Evolutionary conservation across 306 rosid genomes (phyloP), one percentile per base, ranked within the genome.

Genomic region (Acacia melanoxylon): DNA sequence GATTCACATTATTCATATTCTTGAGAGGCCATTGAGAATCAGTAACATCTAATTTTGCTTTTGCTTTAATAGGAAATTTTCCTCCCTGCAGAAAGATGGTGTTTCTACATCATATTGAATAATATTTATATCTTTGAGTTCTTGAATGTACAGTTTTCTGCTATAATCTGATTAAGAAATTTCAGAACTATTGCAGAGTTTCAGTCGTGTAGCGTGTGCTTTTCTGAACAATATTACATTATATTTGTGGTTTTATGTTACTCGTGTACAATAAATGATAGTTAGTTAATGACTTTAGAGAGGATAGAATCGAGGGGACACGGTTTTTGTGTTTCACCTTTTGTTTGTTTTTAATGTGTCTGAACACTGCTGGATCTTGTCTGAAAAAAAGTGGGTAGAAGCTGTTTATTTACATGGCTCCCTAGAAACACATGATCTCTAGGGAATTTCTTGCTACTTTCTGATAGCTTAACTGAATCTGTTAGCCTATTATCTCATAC

Each of bases 371-470:
- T 6, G n/a, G 9, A 44, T 46, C 37, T 41, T 49, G 19, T 37
- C 70, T 70, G 45, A 48, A 54, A 80, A 62, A 59, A 42, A 59
- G 14, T 22, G 66, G 29, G 5, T 9, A 24, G 66, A 4, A 11
- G 33, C 8, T 22, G 66, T 73, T 48, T 27, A 80, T 37, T 12
- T 45, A 0, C 13, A 51, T 44, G 59, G 52, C 62, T 41, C 12
- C 45, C 74, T 49, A 49, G 29, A 41, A 40, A 37, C 17, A 40
- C 73, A 40, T 20, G 73, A 68, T 40, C 5, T 54, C 10, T 51
- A 78, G 78, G 52, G 44, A 59, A 40, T 31, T 78, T 75, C 44
- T 83, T 68, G 44, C 54, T 73, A 45, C 31, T 72, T 72, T 41
- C 59, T 46, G 42, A 72, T 46, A 24, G 15, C 20, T 45, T 8